These are phyloP conservation scores for Pelargonium cotyledonis DNA, from an alignment of 441 rosid species.

Conservation along the genomic window DNA sequence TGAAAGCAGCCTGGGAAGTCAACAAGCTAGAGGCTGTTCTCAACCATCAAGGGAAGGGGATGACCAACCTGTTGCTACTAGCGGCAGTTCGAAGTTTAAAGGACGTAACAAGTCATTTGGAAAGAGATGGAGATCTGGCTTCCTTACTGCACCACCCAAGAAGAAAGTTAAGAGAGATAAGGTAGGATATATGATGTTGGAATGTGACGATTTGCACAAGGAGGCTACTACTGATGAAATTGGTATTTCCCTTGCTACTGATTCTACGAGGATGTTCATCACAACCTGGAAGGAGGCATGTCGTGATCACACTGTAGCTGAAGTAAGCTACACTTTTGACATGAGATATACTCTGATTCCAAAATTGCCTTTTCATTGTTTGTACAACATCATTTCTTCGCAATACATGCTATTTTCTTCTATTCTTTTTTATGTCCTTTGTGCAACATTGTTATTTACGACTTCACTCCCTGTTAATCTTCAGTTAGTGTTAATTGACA, in stretches of 20 bases:
- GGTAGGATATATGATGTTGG: slow-evolving; percentile 22
- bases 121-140: slow-evolving; percentile 50
- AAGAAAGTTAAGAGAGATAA: slow-evolving; percentile 26
- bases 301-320: slow-evolving; percentile 43
- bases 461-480: not conserved
- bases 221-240: slow-evolving; percentile 29
- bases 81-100: slow-evolving; percentile 25
- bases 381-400: not conserved
- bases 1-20: not conserved
- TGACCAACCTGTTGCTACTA: slow-evolving; percentile 23
- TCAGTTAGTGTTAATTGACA: not conserved
- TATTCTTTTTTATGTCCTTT: not conserved
- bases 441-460: not conserved
- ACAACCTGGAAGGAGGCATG: slow-evolving; percentile 86
- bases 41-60: slow-evolving; percentile 16
- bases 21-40: not conserved
- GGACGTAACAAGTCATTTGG: slow-evolving; percentile 13
- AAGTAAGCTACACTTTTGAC: slow-evolving; percentile 32
- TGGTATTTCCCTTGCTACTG: slow-evolving; percentile 45
- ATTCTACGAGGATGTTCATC: slow-evolving; percentile 49
- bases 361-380: not conserved
- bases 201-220: slow-evolving; percentile 23
- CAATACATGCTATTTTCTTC: not conserved
- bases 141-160: slow-evolving; percentile 35
- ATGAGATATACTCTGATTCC: not conserved